Evolutionary conservation across 257 asterid species (phyloP), one percentile per base, ranked within the genome.

Genomic region (Ligustrum vulgare): DNA sequence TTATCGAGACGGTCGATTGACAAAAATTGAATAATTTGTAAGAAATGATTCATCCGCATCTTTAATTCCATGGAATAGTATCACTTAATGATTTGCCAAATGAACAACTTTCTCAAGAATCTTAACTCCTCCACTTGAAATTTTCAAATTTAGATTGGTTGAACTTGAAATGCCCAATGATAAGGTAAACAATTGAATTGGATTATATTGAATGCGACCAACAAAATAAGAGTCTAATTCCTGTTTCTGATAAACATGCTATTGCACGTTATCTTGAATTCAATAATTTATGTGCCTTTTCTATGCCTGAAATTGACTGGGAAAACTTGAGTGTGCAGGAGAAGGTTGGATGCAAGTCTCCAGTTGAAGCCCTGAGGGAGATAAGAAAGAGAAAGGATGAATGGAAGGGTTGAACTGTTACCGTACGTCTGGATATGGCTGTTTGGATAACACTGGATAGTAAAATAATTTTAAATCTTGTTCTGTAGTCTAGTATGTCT

Each of bases 331-430:
- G 68, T 58, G 28, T 77, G 77, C 87, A 91, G 98, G 91, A 79
- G 70, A 88, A 85, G 75, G 92, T 92, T 41, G 91, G 94, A 25
- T 80, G 87, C 86, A 88, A 81, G 78, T 90, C 97, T n/a, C 88
- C 95, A 2, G 93, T 88, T 9, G 98, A 94, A 69, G 96, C 97
- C 69, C 32, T 94, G 70, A 75, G 76, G 67, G 91, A 88, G 86
- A 88, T 94, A 65, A 78, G 98, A 79, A 75, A 74, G 80, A 90
- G 84, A 1, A 94, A 94, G 89, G 96, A 92, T 86, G 85, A 86
- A 69, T 92, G 97, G 97, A 87, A 78, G 80, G 90, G 92, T 45
- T 80, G 78, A 89, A 60, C 56, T 37, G n/a, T 37, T 32, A 18
- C 13, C 41, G 18, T 37, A 11, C 18, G 72, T 8, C 15, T n/a